These are phyloP conservation scores for Epicoccum nigrum DNA, from an alignment of 2,329 filamentous ascomycete genomes.

Conservation along the genomic window DNA sequence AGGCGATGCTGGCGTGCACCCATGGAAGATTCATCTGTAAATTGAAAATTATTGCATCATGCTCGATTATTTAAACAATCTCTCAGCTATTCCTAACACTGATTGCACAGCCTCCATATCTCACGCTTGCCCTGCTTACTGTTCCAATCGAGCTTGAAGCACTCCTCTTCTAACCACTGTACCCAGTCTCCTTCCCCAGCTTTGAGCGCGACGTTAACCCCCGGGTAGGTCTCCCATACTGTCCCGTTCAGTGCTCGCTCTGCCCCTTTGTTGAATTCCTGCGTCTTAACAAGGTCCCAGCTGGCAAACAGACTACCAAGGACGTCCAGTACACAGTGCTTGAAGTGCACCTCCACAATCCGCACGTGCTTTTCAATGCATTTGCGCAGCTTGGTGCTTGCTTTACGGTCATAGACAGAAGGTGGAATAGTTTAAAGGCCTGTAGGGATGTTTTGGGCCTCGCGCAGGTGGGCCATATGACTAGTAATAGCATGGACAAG, in stretches of 20 bases:
- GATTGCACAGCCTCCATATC: no score
- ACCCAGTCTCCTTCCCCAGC: slow-evolving; percentile 21
- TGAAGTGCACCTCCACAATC: slow-evolving; percentile 6
- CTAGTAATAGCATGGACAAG: neutral
- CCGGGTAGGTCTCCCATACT: neutral
- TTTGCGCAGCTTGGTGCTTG: neutral
- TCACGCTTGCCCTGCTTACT: no score
- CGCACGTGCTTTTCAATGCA: neutral
- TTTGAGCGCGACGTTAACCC: slow-evolving; percentile 13
- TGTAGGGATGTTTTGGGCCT: neutral
- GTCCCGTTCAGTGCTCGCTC: neutral
- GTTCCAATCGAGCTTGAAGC: neutral
- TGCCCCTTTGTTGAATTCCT: slow-evolving; percentile 26
- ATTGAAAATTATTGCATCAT: no score
- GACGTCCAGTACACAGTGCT: slow-evolving; percentile 2
- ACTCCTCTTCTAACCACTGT: neutral
- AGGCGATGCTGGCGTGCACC: neutral
- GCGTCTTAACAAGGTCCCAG: slow-evolving; percentile 14
- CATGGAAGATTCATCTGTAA: no score
- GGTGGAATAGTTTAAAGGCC: neutral
- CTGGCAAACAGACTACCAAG: slow-evolving; percentile 13
- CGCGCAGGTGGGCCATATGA: neutral
- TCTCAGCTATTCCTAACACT: no score
- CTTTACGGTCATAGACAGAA: neutral
- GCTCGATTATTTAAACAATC: no score